phyloP scores from a whole-genome alignment of 352 stramenopile species.

The Phytophthora cactorum region DNA sequence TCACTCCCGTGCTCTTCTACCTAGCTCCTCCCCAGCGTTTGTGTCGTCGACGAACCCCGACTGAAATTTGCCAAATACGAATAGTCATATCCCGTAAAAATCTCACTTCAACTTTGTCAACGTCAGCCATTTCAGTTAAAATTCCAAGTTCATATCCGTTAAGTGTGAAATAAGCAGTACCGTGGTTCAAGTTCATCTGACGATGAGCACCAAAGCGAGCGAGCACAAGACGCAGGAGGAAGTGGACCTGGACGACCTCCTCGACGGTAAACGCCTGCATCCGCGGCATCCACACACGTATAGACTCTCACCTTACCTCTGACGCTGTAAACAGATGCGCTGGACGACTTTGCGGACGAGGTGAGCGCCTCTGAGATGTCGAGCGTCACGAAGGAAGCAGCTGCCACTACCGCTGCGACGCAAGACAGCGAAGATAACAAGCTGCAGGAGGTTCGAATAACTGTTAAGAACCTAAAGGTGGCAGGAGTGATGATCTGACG shows the following conservation, averaged over 20 bases:
- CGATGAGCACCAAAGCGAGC: constrained; percentile 32
- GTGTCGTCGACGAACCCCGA: constrained; percentile 35
- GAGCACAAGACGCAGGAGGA: constrained; percentile 45
- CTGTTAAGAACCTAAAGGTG: not conserved
- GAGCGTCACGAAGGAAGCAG: constrained; percentile 51
- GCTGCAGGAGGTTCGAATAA: constrained; percentile 59
- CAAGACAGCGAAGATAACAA: constrained; percentile 63
- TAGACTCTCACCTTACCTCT: not conserved
- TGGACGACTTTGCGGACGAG: constrained; percentile 87
- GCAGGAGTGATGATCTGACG: constrained; percentile 12
- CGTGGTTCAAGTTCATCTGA: constrained; percentile 7
- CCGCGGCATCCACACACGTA: not conserved
- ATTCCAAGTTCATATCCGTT: constrained; percentile 1
- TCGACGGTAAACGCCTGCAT: constrained; percentile 52
- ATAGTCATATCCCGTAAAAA: constrained; percentile 6
- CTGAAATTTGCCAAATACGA: constrained; percentile 22
- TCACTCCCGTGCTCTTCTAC: not conserved
- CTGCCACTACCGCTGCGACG: constrained; percentile 50
- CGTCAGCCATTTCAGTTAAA: constrained; percentile 16
- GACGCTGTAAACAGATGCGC: constrained; percentile 53
- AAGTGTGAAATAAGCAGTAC: constrained; percentile 5
- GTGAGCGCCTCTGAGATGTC: constrained; percentile 51
- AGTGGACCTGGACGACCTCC: constrained; percentile 81
- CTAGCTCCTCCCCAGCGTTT: constrained; percentile 43
- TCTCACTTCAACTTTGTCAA: constrained; percentile 13